Evolutionary conservation across 306 rosid species (phyloP), one percentile per base, ranked within the genome.

Genomic region (Trifolium repens): DNA sequence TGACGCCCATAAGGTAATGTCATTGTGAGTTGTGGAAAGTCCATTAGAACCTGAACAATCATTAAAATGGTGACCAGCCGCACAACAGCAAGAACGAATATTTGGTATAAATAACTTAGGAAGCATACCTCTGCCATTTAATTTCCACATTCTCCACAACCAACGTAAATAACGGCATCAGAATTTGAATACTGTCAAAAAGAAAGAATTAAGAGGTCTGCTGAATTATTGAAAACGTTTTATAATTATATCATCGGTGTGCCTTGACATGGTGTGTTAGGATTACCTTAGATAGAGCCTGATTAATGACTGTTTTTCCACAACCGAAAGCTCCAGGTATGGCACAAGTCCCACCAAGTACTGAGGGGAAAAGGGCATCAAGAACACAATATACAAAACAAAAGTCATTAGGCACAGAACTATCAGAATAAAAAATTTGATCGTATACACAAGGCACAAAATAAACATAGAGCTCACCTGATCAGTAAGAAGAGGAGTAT

Each of bases 311-410:
- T 8, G 99, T 96, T 86, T 96, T 96, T 30, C 99, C 99, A 85
- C 99, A 96, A 66, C 99, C 99, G 81, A 96, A 96, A 72, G 99
- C 99, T 65, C 98, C 98, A 70, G 99, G 99, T 16, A 96, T 96
- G 85, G 99, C 99, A 88, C 99, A 96, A 22, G 24, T 22, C 24
- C 24, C 24, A 22, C 24, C 24, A 22, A 22, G 24, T 22, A 22
- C 24, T 22, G 24, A 22, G 24, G 24, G 24, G 24, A 22, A 22
- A 22, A 22, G 24, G 24, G 24, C 24, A 22, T 22, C 99, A 87
- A 96, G 98, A 89, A 90, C 98, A 55, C 99, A 97, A 98, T 96
- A 81, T 12, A 57, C 43, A 55, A 84, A 84, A 82, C 59, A 77
- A 22, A 65, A 74, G 81, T 74, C 69, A 84, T 84, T 43, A 87